phyloP scores from a whole-genome alignment of 805 yeast species.

The Sugiyamaella boreocaroliniensis region DNA sequence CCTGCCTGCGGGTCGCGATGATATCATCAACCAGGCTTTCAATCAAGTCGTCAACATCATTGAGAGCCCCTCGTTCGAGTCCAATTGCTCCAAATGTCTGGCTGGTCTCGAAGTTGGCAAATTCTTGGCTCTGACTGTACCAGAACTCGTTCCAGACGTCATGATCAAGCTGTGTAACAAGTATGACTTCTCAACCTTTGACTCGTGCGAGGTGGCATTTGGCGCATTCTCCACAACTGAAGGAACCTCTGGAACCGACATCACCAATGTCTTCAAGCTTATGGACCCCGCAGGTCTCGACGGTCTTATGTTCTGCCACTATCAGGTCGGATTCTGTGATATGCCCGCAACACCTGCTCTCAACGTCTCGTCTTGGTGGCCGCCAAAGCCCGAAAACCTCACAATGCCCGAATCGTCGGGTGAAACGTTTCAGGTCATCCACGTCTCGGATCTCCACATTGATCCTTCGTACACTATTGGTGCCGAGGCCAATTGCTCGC shows the following conservation, averaged over 20 bases:
- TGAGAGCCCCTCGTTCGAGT: neutral
- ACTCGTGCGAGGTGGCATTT: neutral
- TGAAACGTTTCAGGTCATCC: slow-evolving; percentile 53
- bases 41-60: slow-evolving; percentile 2
- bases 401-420: slow-evolving; percentile 14
- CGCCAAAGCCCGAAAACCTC: slow-evolving; percentile 33
- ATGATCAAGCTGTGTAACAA: slow-evolving; percentile 3
- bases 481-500: slow-evolving; percentile 39
- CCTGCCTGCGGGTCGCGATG: neutral
- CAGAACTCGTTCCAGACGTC: slow-evolving; percentile 4
- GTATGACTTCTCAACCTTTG: neutral
- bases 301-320: slow-evolving; percentile 56
- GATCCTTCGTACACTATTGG: slow-evolving; percentile 43
- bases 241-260: slow-evolving; percentile 30
- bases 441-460: slow-evolving; percentile 59
- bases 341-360: slow-evolving; percentile 49
- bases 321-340: slow-evolving; percentile 42
- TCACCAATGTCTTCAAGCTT: slow-evolving; percentile 43
- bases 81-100: slow-evolving; percentile 7
- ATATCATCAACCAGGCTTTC: neutral
- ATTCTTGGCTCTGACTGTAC: slow-evolving; percentile 6
- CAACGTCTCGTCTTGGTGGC: slow-evolving; percentile 40
- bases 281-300: slow-evolving; percentile 48
- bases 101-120: slow-evolving; percentile 10
- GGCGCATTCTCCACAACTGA: neutral